These are phyloP conservation scores for Cenococcum geophilum DNA, from an alignment of 495 filamentous ascomycete species.

Conservation along the genomic window DNA sequence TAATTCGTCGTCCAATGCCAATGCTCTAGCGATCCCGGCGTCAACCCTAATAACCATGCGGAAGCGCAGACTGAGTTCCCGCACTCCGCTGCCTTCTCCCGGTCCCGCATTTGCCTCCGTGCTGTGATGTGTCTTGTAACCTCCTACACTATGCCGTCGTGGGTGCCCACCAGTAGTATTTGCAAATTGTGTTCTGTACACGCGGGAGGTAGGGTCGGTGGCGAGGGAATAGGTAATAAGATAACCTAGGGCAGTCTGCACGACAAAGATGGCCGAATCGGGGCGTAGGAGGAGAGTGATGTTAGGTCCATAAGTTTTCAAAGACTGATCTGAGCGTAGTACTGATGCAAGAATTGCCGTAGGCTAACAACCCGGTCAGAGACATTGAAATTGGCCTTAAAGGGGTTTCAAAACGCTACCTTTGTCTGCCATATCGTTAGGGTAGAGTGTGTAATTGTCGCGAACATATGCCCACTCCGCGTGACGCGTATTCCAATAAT, in stretches of 20 bases:
- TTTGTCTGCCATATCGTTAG: slow-evolving; percentile 94
- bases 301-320: slow-evolving; percentile 80
- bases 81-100: slow-evolving; percentile 72
- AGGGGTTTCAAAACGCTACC: slow-evolving; percentile 48
- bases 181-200: slow-evolving; percentile 76
- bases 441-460: slow-evolving; percentile 73
- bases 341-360: slow-evolving; percentile 82
- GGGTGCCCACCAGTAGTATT: slow-evolving; percentile 59
- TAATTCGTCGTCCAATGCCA: slow-evolving; percentile 89
- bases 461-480: slow-evolving; percentile 79
- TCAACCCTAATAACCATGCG: slow-evolving; percentile 98
- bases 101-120: slow-evolving; percentile 45
- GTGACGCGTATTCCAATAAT: slow-evolving; percentile 73
- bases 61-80: slow-evolving; percentile 83
- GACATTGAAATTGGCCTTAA: not conserved
- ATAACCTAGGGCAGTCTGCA: slow-evolving; percentile 83
- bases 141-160: slow-evolving; percentile 62
- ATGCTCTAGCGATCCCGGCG: slow-evolving; percentile 79
- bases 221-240: slow-evolving; percentile 91
- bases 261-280: slow-evolving; percentile 82
- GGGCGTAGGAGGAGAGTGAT: slow-evolving; percentile 79
- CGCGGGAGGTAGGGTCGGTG: slow-evolving; percentile 71
- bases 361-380: slow-evolving; percentile 51
- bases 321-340: slow-evolving; percentile 68
- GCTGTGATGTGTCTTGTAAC: slow-evolving; percentile 48